Conservation (phyloP, 441 rosid genomes). For the Jatropha podagrica region DNA sequence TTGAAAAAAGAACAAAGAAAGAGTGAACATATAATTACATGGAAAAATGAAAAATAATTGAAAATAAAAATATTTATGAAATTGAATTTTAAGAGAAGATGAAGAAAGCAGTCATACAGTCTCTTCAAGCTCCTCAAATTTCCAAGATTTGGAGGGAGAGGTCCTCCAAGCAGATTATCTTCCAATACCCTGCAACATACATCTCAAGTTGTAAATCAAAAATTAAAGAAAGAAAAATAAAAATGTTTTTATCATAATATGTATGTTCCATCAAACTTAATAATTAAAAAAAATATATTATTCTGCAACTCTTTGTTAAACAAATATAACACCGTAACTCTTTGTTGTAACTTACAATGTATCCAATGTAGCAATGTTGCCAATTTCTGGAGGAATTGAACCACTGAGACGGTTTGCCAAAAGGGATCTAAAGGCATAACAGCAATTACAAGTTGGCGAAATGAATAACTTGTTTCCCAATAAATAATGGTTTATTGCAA, state of each 20-base stretch:
- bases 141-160: conserved; percentile 63
- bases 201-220: conserved; percentile 8
- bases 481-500: conserved; percentile 5
- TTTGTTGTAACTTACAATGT: conserved; percentile 47
- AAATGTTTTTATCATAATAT: too few relatives aligned
- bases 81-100: background rate
- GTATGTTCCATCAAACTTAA: too few relatives aligned
- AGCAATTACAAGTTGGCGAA: background rate
- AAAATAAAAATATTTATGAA: background rate
- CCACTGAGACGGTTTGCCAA: conserved; percentile 74
- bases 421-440: conserved; percentile 39
- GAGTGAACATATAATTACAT: background rate
- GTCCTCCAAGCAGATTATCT: conserved; percentile 57
- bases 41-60: background rate
- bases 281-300: too few relatives aligned
- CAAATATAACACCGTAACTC: background rate
- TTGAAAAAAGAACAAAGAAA: background rate
- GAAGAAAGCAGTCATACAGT: conserved; percentile 44
- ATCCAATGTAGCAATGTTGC: conserved; percentile 49
- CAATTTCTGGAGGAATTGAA: conserved; percentile 58
- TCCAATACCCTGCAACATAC: conserved; percentile 53
- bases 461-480: conserved; percentile 9
- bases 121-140: conserved; percentile 44
- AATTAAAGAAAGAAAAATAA: background rate
- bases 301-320: too few relatives aligned